Conservation (phyloP, 768 basidiomycete species). For the Suillus hirtellus region DNA sequence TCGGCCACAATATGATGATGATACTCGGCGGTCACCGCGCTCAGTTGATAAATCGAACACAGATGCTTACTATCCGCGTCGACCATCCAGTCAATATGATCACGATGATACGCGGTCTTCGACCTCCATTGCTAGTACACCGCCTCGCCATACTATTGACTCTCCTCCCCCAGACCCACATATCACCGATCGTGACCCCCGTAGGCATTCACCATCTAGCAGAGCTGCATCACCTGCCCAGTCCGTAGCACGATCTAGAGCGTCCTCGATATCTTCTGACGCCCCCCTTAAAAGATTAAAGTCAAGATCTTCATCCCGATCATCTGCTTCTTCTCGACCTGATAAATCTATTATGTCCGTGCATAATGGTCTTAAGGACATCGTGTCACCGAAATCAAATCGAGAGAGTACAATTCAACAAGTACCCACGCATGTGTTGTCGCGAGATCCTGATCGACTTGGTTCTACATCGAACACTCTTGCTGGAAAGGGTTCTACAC, state of each 20-base stretch:
- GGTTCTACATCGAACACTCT: constrained; percentile 15
- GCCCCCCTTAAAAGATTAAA: constrained; percentile 35
- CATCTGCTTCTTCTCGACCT: constrained; percentile 42
- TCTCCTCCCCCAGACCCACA: constrained; percentile 29
- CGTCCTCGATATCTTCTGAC: constrained; percentile 31
- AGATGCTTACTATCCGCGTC: constrained; percentile 26
- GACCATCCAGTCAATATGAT: constrained; percentile 25
- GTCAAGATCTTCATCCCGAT: constrained; percentile 53
- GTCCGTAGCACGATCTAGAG: constrained; percentile 25
- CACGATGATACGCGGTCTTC: constrained; percentile 27
- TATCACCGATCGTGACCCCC: constrained; percentile 9
- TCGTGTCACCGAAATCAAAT: constrained; percentile 3
- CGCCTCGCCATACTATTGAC: constrained; percentile 25
- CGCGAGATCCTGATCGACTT: constrained; percentile 5
- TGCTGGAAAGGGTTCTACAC: constrained; percentile 1
- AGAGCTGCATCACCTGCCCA: constrained; percentile 21
- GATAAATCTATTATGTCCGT: constrained; percentile 31
- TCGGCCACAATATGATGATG: constrained; percentile 45
- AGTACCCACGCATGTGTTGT: neutral
- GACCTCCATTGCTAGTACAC: constrained; percentile 36
- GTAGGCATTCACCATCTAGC: constrained; percentile 9
- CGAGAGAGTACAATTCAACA: neutral
- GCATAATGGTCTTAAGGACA: constrained; percentile 8
- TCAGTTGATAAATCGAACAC: constrained; percentile 32
- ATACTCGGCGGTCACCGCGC: constrained; percentile 31